Percentiles rank a stretch among this genome's conserved stretches.
Evolutionary conservation across 495 filamentous ascomycete species (phyloP).

Genomic region (Annulohypoxylon bovei): DNA sequence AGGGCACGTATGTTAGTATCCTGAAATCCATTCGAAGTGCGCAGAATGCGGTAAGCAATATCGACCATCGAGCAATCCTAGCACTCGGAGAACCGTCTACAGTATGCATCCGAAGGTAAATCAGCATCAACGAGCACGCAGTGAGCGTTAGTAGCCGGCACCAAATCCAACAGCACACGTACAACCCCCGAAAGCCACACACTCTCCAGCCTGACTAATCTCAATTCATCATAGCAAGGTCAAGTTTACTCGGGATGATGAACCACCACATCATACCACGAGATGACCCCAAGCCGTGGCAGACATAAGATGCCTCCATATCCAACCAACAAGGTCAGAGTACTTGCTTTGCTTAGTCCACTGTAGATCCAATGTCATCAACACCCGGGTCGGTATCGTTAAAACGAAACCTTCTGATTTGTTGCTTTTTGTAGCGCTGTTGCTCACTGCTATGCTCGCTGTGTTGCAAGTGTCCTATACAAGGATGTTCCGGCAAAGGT

Average conservation of each 20-base stretch:
- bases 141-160: constrained; percentile 62
- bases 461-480: constrained; percentile 52
- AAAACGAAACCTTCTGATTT: not conserved
- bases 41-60: constrained; percentile 29
- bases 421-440: constrained; percentile 30
- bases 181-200: constrained; percentile 7
- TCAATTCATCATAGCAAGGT: not conserved
- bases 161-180: constrained; percentile 9
- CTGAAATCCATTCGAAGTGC: constrained; percentile 40
- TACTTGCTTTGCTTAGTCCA: constrained; percentile 5
- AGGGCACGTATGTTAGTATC: constrained; percentile 50
- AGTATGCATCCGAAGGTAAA: constrained; percentile 37
- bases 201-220: not conserved
- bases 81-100: constrained; percentile 24
- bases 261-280: constrained; percentile 1
- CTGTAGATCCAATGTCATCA: constrained; percentile 3
- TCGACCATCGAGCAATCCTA: constrained; percentile 39
- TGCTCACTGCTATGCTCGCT: constrained; percentile 72
- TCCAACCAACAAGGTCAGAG: constrained; percentile 3
- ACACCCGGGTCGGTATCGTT: constrained; percentile 1
- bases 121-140: constrained; percentile 78
- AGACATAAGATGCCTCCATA: constrained; percentile 8
- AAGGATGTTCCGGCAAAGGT: constrained; percentile 37
- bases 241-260: constrained; percentile 1
- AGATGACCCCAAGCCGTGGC: not conserved